These are phyloP conservation scores for Phylloporus scabripes DNA, from an alignment of 768 basidiomycete species.

Conservation along the genomic window DNA sequence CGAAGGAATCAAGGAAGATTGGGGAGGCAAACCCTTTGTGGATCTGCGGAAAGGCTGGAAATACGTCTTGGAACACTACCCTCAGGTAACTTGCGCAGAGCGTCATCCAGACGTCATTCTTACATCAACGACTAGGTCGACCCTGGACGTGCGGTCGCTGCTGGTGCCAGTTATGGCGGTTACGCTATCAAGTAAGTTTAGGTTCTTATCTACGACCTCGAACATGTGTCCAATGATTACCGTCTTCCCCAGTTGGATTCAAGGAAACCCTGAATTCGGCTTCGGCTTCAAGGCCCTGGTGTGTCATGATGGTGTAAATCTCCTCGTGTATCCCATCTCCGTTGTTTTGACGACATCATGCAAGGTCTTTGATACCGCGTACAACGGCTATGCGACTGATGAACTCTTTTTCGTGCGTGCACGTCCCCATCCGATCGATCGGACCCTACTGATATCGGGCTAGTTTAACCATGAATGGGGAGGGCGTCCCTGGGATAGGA, in stretches of 20 bases:
- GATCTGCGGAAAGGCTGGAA: slow-evolving; percentile 76
- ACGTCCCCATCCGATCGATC: background rate
- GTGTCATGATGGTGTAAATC: slow-evolving; percentile 82
- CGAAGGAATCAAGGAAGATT: slow-evolving; percentile 74
- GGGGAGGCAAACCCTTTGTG: slow-evolving; percentile 83
- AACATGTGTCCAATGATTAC: slow-evolving; percentile 4
- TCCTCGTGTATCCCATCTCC: background rate
- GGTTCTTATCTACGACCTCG: background rate
- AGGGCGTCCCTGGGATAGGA: slow-evolving; percentile 70
- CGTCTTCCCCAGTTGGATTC: slow-evolving; percentile 68
- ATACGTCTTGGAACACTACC: slow-evolving; percentile 56
- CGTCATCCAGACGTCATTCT: background rate
- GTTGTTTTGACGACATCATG: background rate
- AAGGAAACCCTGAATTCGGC: slow-evolving; percentile 84
- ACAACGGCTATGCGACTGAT: slow-evolving; percentile 86
- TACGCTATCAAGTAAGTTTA: slow-evolving; percentile 75
- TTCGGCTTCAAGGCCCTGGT: slow-evolving; percentile 90
- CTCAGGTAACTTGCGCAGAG: slow-evolving; percentile 45
- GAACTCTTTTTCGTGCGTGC: slow-evolving; percentile 80
- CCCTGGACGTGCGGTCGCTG: slow-evolving; percentile 61
- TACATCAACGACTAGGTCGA: slow-evolving; percentile 46
- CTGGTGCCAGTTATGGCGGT: slow-evolving; percentile 84
- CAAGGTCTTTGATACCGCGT: slow-evolving; percentile 69
- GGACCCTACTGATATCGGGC: background rate
- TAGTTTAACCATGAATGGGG: slow-evolving; percentile 88